Conservation (phyloP, 1,284 basidiomycete species). For the Agroathelia rolfsii region DNA sequence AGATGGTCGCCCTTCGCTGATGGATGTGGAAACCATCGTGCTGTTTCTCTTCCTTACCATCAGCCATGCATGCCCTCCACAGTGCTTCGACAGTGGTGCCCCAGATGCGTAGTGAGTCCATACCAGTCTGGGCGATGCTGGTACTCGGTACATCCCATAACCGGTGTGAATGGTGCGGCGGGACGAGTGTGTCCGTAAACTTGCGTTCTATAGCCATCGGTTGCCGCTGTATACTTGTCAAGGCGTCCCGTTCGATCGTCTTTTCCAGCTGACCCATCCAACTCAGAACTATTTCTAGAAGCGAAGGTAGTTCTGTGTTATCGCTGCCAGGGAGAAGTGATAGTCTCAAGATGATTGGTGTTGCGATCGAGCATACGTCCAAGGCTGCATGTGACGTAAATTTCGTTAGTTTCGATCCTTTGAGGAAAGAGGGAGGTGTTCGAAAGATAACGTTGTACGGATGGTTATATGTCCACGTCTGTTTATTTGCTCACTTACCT, state of each 20-base stretch:
- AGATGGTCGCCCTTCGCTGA: too few relatives aligned
- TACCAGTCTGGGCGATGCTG: too few relatives aligned
- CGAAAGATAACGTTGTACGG: slow-evolving; percentile 1
- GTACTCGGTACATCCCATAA: slow-evolving; percentile 28
- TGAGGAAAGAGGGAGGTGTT: slow-evolving; percentile 6
- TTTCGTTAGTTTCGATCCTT: slow-evolving; percentile 5
- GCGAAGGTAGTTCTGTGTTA: slow-evolving; percentile 17
- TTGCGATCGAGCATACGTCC: slow-evolving; percentile 20
- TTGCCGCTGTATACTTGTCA: neutral
- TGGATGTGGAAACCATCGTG: too few relatives aligned
- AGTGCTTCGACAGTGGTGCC: slow-evolving; percentile 43
- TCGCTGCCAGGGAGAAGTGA: slow-evolving; percentile 24
- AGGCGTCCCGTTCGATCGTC: slow-evolving; percentile 10
- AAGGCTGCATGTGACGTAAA: slow-evolving; percentile 18
- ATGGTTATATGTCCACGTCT: slow-evolving; percentile 8
- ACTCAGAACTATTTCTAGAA: slow-evolving; percentile 25
- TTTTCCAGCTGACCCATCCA: slow-evolving; percentile 30
- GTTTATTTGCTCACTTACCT: slow-evolving; percentile 21
- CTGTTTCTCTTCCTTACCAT: slow-evolving; percentile 20
- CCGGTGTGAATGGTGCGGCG: slow-evolving; percentile 30
- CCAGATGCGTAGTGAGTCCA: slow-evolving; percentile 33
- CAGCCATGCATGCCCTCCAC: slow-evolving; percentile 49
- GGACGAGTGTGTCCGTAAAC: slow-evolving; percentile 7
- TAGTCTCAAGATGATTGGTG: slow-evolving; percentile 31
- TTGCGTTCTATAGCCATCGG: slow-evolving; percentile 2